Evolutionary conservation across 495 filamentous ascomycete species (phyloP), one percentile per base, ranked within the genome.

Genomic region (Penicillium soppii): DNA sequence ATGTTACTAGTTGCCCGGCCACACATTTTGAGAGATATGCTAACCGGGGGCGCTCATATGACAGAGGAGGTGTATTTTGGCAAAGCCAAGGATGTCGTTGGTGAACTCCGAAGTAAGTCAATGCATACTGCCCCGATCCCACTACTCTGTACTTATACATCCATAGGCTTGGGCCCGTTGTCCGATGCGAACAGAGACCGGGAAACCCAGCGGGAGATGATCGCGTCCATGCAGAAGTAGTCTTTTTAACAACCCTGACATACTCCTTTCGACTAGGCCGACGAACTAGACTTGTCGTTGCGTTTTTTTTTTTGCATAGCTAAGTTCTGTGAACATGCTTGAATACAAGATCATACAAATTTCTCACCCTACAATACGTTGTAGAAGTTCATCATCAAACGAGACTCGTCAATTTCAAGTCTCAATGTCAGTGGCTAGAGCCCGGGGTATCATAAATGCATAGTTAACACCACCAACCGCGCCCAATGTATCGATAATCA

Each of bases 1-100:
- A 72, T 42, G 81, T 74, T 17, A 36, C 29, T 7, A 47, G 30
- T 27, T 23, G n/a, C 33, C 16, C 27, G 3, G 17, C 37, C 30
- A 36, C 0, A 3, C 8, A 5, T 10, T 22, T 20, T 16, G 23
- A 6, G 22, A 17, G 47, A 47, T 51, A 65, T 47, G 62, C 51
- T 19, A 47, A 20, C 16, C 2, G 19, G 21, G n/a, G 36, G 19
- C 43, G 35, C 57, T 36, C 30, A 19, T 3, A 19, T 27, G 13
- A 49, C 48, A 83, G 82, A 97, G 78, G 94, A 99, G 75, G 94
- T 99, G 42, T 99, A 99, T 72, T 99, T 99, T 69, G 94, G 94
- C 53, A 99, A 99, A 77, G 94, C 94, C 9, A 97, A 92, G 79
- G 94, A 99, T 70, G 91, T 99, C 3, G 92, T 99, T n/a, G 94